phyloP scores from a whole-genome alignment of 2,329 filamentous ascomycete species.

The Nemania sp. region DNA sequence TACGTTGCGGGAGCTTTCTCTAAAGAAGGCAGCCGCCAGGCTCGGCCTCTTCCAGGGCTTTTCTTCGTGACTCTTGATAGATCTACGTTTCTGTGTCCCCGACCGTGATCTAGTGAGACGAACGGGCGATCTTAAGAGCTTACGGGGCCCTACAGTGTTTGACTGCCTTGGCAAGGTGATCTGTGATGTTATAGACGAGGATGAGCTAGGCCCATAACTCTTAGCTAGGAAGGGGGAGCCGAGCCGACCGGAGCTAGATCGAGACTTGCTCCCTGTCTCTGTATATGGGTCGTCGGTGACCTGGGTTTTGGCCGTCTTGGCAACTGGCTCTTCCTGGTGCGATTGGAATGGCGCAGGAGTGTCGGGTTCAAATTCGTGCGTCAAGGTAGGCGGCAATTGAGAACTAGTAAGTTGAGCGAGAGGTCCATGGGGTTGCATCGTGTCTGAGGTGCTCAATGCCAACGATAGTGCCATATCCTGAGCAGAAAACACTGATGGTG shows the following conservation, averaged over 20 bases:
- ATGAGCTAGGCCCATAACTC: constrained; percentile 73
- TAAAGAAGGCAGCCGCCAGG: constrained; percentile 66
- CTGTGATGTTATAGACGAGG: constrained; percentile 59
- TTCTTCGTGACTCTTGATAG: constrained; percentile 61
- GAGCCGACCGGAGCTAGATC: constrained; percentile 52
- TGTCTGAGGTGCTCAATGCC: constrained; percentile 71
- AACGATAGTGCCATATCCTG: constrained; percentile 74
- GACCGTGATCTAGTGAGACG: constrained; percentile 63
- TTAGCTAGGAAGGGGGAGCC: constrained; percentile 68
- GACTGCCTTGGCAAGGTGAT: constrained; percentile 58
- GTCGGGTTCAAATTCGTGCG: constrained; percentile 35
- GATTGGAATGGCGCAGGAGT: constrained; percentile 3
- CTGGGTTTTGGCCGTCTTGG: constrained; percentile 13
- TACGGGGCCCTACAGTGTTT: constrained; percentile 63
- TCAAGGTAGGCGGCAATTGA: constrained; percentile 45
- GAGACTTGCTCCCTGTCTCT: constrained; percentile 10
- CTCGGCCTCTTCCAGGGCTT: constrained; percentile 66
- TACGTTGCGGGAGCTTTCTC: constrained; percentile 40
- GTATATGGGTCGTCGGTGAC: constrained; percentile 13
- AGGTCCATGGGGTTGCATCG: constrained; percentile 72
- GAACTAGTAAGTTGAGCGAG: constrained; percentile 70
- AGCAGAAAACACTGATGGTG: constrained; percentile 66
- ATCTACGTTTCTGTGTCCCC: constrained; percentile 67
- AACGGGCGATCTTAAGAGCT: constrained; percentile 65
- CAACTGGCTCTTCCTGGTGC: not conserved